Base-by-base conservation (phyloP, 176 grass and related monocot species). In the Paspalum vaginatum region DNA sequence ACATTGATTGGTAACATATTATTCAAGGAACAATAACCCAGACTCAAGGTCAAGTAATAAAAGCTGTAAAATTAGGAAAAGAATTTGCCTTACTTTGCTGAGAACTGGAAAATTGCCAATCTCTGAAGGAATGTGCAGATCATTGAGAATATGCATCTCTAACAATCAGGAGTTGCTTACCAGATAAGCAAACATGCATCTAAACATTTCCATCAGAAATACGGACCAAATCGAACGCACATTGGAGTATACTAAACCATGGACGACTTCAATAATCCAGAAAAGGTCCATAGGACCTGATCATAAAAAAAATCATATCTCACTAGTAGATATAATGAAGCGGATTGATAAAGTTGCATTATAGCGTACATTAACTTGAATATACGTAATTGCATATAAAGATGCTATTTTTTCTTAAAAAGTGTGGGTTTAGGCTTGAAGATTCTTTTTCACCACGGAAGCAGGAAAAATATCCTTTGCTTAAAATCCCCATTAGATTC, bases 1-100 rank as follows among this genome's bases (percentile, higher is more conserved):
- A 48, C 21, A 48, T 20, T 68, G 42, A 45, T 68, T 1, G 2
- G 2, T 13, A 68, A 14, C 41, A 68, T 44, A 68, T 24, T 68
- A 68, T 16, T 69, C 42, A 24, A 69, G 44, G 21, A 46, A 48
- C n/a, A 68, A 25, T 16, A 69, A 69, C 21, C 65, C 45, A 68
- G n/a, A 46, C 65, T 26, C 21, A 69, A 48, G 22, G 11, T 42
- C 4, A 42, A 47, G 13, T 9, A 68, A 8, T 69, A 69, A 69
- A 69, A 69, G 12, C 21, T 48, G 16, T 47, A 69, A 69, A 6
- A 69, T 8, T 44, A 67, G 21, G 43, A 69, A 47, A 69, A 69
- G 6, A 7, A 48, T 48, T 14, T 69, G 13, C 12, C 11, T 21
- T 14, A 24, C 45, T 68, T 22, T 46, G 1, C 11, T 45, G 20